Base-by-base conservation (phyloP, 2,329 filamentous ascomycete genomes). In the Epichloe aotearoae region DNA sequence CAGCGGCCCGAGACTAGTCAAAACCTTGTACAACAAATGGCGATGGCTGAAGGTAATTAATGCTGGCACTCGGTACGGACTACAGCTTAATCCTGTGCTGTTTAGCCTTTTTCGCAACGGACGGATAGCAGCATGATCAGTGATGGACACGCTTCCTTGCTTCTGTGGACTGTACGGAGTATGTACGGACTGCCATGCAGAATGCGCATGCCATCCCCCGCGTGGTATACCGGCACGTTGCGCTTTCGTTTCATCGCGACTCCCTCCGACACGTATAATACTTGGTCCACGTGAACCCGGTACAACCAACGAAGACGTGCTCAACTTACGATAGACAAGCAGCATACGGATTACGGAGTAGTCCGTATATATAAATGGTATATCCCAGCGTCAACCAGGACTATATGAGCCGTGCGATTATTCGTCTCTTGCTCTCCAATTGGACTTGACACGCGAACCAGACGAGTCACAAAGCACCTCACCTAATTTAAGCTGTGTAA, bases 1-100 rank as follows among this genome's bases (percentile, higher is more conserved):
- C 63, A 52, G 55, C 52, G 50, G 53, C 55, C 55, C 53, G 50
- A 56, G 52, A 51, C 49, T 19, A 46, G 44, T n/a, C 23, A 45
- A 43, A 49, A 49, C 33, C 19, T 44, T 46, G 46, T 45, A 49
- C 51, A 49, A 47, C 38, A 50, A 34, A 46, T 20, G 17, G n/a
- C 23, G 36, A 34, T 41, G 26, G 36, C 38, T 20, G 19, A 45
- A 46, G 19, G 26, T 44, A 3, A 38, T 30, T 11, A 10, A 30
- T 30, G 30, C 30, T 30, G 10, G 30, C 10, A 30, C 30, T 11
- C 30, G 1, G 26, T 20, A 20, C 20, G 20, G 20, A 20, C 20
- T 34, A 40, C 46, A 26, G 44, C 44, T 36, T 37, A 33, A 34
- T 46, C 11, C 41, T 33, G 14, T n/a, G 26, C 45, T 37, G 38